Conservation (phyloP, 257 asterid genomes). For the Nicotiana noctiflora region DNA sequence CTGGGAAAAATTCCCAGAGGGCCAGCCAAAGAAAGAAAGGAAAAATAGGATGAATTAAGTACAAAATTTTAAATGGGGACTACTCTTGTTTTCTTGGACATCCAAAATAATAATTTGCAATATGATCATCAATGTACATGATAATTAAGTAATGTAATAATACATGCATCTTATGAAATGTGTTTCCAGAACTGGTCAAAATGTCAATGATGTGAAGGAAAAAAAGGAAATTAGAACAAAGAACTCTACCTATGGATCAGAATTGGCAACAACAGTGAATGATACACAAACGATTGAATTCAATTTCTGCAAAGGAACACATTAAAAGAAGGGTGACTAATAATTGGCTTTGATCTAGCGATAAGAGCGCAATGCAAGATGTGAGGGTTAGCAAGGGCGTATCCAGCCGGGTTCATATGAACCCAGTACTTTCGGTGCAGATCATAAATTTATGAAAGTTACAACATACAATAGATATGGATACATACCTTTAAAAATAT, state of each 20-base stretch:
- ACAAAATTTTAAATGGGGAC: background rate
- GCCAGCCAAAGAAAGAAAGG: constrained; percentile 23
- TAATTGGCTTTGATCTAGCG: no score
- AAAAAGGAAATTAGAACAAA: background rate
- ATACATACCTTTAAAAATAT: no score
- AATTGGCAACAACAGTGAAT: background rate
- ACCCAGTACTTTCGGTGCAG: no score
- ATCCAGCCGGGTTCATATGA: no score
- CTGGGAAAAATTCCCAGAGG: constrained; percentile 40
- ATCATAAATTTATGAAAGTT: no score
- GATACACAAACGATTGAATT: background rate
- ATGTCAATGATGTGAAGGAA: background rate
- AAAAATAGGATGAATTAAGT: background rate
- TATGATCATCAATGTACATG: background rate
- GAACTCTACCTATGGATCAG: background rate
- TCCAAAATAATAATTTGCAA: background rate
- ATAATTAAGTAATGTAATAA: background rate
- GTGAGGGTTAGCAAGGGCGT: background rate
- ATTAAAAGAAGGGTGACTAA: background rate
- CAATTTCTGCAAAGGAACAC: background rate
- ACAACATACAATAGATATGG: no score
- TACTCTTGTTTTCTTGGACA: background rate
- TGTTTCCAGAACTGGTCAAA: background rate
- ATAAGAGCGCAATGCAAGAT: no score
- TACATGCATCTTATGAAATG: background rate